Evolutionary conservation across 352 stramenopile species (phyloP), one percentile per base, ranked within the genome.

Genomic region (Pythium grandisporangium): DNA sequence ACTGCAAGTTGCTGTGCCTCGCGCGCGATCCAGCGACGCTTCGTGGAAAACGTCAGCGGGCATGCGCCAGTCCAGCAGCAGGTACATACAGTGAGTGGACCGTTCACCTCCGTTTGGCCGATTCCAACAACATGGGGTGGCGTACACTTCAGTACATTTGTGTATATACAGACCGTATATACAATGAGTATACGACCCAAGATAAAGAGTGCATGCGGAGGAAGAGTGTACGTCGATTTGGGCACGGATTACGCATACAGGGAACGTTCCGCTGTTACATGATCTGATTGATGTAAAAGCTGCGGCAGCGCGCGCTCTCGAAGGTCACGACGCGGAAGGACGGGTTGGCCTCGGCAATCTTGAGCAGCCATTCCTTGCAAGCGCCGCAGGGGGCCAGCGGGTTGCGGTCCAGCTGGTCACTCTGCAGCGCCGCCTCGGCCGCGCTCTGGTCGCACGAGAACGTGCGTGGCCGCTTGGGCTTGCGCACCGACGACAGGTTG

Each of bases 291-390:
- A 91, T 68, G 61, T 97, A 98, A 14, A 98, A 68, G 45, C 82
- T 95, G 42, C 86, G 83, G 55, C 92, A 98, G 29, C 84, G 67
- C 23, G 76, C 68, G 67, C 98, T 96, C 37, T 96, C 96, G 45
- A 98, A 99, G 17, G 95, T 98, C 13, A 98, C 61, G 32, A 98
- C 90, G 43, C 88, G 89, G 56, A 99, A 99, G 32, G 95, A 83
- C 37, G 95, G 96, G 54, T 99, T 98, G 12, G 87, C 87, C 66
- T 99, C 93, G 5, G 94, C 94, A 53, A 99, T 98, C 66, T 99
- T 99, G 48, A 98, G 96, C 24, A 99, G 75, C 96, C 96, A 99
- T 61, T 99, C 96, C 55, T 97, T 98, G 73, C 96, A 99, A 11
- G 95, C 91, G 13, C 96, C 96, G 63, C 96, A 99, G 12, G 96